Evolutionary conservation across 2,329 filamentous ascomycete genomes (phyloP).

Genomic region (Monilinia fructicola): DNA sequence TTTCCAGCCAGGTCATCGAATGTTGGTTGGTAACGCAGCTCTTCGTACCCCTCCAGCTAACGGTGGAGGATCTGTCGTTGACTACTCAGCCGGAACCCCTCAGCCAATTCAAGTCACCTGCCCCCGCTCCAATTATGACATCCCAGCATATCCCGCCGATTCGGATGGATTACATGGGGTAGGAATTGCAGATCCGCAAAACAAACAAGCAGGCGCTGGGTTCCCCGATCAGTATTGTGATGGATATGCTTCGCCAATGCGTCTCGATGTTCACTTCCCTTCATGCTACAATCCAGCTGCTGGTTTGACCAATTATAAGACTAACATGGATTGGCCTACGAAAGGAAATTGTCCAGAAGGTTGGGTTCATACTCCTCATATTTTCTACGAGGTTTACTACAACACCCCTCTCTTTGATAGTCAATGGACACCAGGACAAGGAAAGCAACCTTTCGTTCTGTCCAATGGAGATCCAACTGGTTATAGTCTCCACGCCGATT

Average conservation of each 20-base stretch:
- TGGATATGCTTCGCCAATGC: constrained; percentile 61
- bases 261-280: constrained; percentile 82
- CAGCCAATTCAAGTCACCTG: constrained; percentile 61
- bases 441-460: constrained; percentile 69
- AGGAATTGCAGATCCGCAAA: constrained; percentile 55
- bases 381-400: constrained; percentile 88
- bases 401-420: constrained; percentile 65
- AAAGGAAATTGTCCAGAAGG: constrained; percentile 71
- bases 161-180: constrained; percentile 54
- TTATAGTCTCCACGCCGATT: constrained; percentile 76
- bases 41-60: constrained; percentile 61
- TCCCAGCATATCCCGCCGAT: constrained; percentile 52
- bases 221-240: constrained; percentile 72
- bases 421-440: constrained; percentile 60
- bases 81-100: constrained; percentile 52
- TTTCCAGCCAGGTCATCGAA: constrained; percentile 75
- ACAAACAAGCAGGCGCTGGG: constrained; percentile 58
- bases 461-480: constrained; percentile 77
- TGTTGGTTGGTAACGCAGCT: constrained; percentile 73
- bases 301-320: constrained; percentile 52
- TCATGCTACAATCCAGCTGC: constrained; percentile 81
- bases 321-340: constrained; percentile 75
- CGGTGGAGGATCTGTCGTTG: constrained; percentile 51
- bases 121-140: constrained; percentile 48
- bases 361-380: constrained; percentile 67